These are phyloP conservation scores for Lactifluus rugatus DNA, from an alignment of 768 basidiomycete species.

Conservation along the genomic window DNA sequence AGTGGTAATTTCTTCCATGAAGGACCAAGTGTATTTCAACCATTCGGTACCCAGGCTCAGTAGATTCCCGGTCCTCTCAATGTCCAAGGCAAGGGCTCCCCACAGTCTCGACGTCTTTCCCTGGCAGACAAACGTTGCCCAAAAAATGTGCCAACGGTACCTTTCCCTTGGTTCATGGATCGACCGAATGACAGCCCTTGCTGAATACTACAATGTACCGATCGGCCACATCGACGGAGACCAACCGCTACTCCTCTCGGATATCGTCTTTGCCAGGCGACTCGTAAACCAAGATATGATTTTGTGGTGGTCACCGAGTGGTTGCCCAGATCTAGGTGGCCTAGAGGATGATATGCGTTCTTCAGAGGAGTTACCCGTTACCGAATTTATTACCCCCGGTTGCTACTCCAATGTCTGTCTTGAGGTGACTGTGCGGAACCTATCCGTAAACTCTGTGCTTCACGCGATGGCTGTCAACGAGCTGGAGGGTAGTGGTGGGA, in stretches of 20 bases:
- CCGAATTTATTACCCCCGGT: constrained; percentile 78
- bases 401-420: constrained; percentile 90
- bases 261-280: constrained; percentile 84
- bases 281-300: constrained; percentile 81
- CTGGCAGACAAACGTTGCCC: constrained; percentile 77
- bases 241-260: constrained; percentile 76
- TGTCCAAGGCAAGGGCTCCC: constrained; percentile 68
- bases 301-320: constrained; percentile 92
- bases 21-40: constrained; percentile 79
- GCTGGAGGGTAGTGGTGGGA: constrained; percentile 88
- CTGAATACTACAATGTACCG: constrained; percentile 88
- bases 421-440: constrained; percentile 79
- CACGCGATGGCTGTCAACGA: constrained; percentile 96
- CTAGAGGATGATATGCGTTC: constrained; percentile 77
- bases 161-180: constrained; percentile 71
- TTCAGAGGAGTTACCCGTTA: constrained; percentile 67
- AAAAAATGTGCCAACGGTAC: constrained; percentile 80
- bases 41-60: constrained; percentile 53
- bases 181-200: constrained; percentile 65
- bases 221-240: constrained; percentile 90
- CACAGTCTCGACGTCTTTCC: constrained; percentile 75
- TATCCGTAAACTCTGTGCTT: constrained; percentile 88
- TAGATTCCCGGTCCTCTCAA: constrained; percentile 81
- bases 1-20: constrained; percentile 77
- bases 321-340: constrained; percentile 88